Evolutionary conservation across 495 filamentous ascomycete genomes (phyloP).

Genomic region (Oleoguttula mirabilis): DNA sequence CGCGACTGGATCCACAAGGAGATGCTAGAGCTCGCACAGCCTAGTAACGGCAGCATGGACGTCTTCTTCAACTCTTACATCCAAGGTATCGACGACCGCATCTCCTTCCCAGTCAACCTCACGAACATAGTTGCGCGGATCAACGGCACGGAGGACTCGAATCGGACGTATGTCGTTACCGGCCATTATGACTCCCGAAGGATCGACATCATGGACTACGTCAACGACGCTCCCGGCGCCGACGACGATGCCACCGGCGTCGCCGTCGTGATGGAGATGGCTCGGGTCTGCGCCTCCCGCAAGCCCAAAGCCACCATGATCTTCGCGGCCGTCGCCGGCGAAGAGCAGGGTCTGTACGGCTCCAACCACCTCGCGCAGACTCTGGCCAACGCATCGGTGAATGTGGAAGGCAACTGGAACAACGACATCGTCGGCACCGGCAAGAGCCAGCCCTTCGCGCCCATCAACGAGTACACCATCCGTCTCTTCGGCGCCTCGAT

Average conservation of each 20-base stretch:
- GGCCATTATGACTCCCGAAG: constrained; percentile 43
- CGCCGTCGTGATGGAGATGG: constrained; percentile 38
- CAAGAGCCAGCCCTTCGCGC: constrained; percentile 31
- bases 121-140: constrained; percentile 41
- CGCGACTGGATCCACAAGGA: constrained; percentile 41
- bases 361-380: constrained; percentile 36
- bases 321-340: constrained; percentile 41
- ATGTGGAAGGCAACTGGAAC: constrained; percentile 42
- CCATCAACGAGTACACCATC: constrained; percentile 32
- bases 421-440: constrained; percentile 42
- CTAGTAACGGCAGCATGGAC: constrained; percentile 31
- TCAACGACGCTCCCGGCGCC: constrained; percentile 40
- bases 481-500: constrained; percentile 39
- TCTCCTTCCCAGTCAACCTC: constrained; percentile 36
- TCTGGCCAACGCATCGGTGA: constrained; percentile 32
- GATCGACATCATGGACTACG: constrained; percentile 38
- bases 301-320: constrained; percentile 39
- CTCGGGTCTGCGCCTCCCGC: constrained; percentile 34
- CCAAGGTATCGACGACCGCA: constrained; percentile 33
- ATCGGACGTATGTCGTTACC: constrained; percentile 38
- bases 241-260: constrained; percentile 40
- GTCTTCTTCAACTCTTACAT: constrained; percentile 37
- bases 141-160: constrained; percentile 35
- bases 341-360: constrained; percentile 43
- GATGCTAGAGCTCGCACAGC: constrained; percentile 30